A percentile compares a stretch with the other conserved stretches of the same genome.
Evolutionary conservation across 305 asterid genomes (phyloP).

Genomic region (Petunia hybrid): DNA sequence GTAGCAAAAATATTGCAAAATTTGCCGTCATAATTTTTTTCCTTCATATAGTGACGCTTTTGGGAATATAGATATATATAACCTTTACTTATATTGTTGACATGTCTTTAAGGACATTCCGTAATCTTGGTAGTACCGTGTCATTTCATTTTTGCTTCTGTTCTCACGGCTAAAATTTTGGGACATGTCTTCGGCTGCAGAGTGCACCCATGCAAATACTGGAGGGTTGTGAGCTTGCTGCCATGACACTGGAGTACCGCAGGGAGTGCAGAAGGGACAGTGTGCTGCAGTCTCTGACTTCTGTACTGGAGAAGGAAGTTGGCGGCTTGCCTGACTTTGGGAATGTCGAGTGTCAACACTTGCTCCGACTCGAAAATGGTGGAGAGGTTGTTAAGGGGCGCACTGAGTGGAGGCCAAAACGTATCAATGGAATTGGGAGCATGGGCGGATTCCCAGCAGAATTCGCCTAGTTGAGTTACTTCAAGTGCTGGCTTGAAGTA

Average conservation of each 20-base stretch:
- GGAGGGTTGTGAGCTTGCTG: conserved; percentile 86
- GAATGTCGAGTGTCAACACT: conserved; percentile 79
- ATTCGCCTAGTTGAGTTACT: conserved; percentile 28
- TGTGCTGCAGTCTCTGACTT: conserved; percentile 86
- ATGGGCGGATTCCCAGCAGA: conserved; percentile 44
- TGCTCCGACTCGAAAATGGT: conserved; percentile 86
- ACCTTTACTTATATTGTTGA: too few species aligned
- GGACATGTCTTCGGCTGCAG: conserved; percentile 48
- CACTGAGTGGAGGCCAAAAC: conserved; percentile 92
- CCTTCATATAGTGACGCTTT: too few species aligned
- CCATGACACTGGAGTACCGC: conserved; percentile 86
- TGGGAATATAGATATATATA: too few species aligned
- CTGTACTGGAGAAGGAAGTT: conserved; percentile 53
- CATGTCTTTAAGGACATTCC: too few species aligned
- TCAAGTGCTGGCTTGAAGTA: conserved; percentile 30
- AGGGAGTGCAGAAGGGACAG: conserved; percentile 99
- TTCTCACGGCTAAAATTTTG: background rate
- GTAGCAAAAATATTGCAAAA: too few species aligned
- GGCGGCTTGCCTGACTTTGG: conserved; percentile 52
- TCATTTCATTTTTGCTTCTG: background rate
- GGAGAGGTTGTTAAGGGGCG: conserved; percentile 89
- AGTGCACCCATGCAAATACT: conserved; percentile 81
- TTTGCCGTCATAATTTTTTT: too few species aligned
- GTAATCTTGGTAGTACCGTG: background rate
- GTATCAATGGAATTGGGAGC: conserved; percentile 31